Evolutionary conservation across 1,284 basidiomycete genomes (phyloP).

Genomic region (Butyriboletus appendiculatus): DNA sequence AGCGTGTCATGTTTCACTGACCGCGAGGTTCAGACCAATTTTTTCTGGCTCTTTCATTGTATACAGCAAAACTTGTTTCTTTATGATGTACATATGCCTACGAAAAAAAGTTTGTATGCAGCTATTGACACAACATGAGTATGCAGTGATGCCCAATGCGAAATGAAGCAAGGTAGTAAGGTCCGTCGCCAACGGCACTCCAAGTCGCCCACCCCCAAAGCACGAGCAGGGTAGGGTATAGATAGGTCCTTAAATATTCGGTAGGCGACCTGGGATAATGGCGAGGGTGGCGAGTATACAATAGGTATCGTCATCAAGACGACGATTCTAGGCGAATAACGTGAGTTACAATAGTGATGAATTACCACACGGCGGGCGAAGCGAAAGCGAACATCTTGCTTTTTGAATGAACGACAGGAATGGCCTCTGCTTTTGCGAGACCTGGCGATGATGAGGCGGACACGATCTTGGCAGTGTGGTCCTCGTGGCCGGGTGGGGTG

Average conservation of each 20-base stretch:
- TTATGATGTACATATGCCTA: constrained; percentile 39
- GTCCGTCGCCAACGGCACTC: constrained; percentile 22
- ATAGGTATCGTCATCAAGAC: constrained; percentile 35
- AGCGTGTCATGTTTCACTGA: constrained; percentile 9
- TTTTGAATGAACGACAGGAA: constrained; percentile 36
- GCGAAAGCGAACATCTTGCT: constrained; percentile 51
- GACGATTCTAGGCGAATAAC: constrained; percentile 27
- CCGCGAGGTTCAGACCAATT: neutral
- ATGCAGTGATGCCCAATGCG: constrained; percentile 30
- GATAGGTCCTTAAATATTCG: constrained; percentile 36
- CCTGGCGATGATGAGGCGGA: constrained; percentile 41
- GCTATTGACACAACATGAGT: constrained; percentile 41
- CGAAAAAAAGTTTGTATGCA: constrained; percentile 32
- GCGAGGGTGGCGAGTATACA: constrained; percentile 26
- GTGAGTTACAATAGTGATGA: constrained; percentile 18
- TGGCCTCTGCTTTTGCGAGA: constrained; percentile 33
- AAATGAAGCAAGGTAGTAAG: constrained; percentile 33
- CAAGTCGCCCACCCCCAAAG: constrained; percentile 26
- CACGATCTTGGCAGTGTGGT: constrained; percentile 47
- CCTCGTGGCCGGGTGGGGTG: constrained; percentile 51
- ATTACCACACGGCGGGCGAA: constrained; percentile 48
- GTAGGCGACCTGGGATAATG: constrained; percentile 14
- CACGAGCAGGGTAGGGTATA: constrained; percentile 30
- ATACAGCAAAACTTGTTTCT: constrained; percentile 32
- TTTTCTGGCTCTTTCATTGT: constrained; percentile 11